Percentiles rank a stretch among this genome's conserved stretches.
phyloP scores from a whole-genome alignment of 768 basidiomycete genomes.

The Albatrellus ellisii region DNA sequence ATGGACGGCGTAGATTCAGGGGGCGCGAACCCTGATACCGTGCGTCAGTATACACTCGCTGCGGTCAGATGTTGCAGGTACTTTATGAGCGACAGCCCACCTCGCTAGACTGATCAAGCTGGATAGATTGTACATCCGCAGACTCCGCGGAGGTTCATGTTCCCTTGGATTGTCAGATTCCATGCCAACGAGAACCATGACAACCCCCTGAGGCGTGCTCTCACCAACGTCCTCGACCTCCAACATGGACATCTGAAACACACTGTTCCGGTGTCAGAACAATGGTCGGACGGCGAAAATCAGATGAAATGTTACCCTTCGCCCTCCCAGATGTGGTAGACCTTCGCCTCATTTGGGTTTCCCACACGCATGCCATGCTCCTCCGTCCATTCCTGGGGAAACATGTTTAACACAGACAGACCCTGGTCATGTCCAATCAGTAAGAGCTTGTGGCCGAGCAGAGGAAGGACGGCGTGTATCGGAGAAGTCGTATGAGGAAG shows the following conservation, averaged over 20 bases:
- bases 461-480: slow-evolving; percentile 64
- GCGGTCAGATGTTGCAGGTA: slow-evolving; percentile 13
- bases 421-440: slow-evolving; percentile 74
- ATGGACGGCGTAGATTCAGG: slow-evolving; percentile 40
- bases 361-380: slow-evolving; percentile 22
- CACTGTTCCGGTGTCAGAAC: slow-evolving; percentile 26
- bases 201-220: slow-evolving; percentile 55
- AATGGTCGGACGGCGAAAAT: background rate
- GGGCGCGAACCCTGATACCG: slow-evolving; percentile 39
- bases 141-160: slow-evolving; percentile 36
- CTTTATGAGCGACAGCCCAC: slow-evolving; percentile 61
- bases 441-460: slow-evolving; percentile 50
- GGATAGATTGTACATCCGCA: slow-evolving; percentile 77
- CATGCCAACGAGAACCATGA: slow-evolving; percentile 62
- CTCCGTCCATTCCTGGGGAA: slow-evolving; percentile 57
- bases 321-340: slow-evolving; percentile 58
- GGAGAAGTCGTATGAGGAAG: slow-evolving; percentile 66
- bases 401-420: slow-evolving; percentile 73
- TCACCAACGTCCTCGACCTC: slow-evolving; percentile 49
- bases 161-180: slow-evolving; percentile 42
- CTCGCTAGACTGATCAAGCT: slow-evolving; percentile 65
- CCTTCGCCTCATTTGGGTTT: slow-evolving; percentile 61
- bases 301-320: slow-evolving; percentile 44
- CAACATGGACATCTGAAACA: slow-evolving; percentile 66
- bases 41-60: background rate